Percentiles rank a stretch among this genome's conserved stretches.
Evolutionary conservation across 441 rosid genomes (phyloP).

Genomic region (Mallotus repandus): DNA sequence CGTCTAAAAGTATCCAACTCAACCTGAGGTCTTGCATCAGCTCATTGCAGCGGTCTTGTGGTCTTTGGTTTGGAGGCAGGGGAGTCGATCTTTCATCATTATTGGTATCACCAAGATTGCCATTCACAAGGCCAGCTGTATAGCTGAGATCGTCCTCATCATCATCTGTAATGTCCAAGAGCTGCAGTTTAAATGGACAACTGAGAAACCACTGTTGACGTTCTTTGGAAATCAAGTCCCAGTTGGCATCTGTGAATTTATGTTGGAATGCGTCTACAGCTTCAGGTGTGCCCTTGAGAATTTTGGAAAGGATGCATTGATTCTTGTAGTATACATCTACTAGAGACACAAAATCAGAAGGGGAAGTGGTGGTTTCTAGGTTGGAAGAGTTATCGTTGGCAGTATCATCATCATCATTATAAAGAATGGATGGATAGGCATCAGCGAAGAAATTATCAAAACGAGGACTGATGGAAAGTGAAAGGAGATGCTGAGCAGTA

Average conservation of each 20-base stretch:
- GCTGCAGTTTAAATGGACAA: constrained; percentile 25
- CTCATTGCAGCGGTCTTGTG: constrained; percentile 12
- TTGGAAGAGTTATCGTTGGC: neutral
- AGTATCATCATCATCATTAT: constrained; percentile 2
- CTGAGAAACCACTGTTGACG: constrained; percentile 22
- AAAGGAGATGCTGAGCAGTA: constrained; percentile 18
- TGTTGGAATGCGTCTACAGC: neutral
- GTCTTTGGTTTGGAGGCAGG: too few species aligned
- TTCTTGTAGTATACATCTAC: constrained; percentile 32
- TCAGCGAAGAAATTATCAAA: constrained; percentile 34
- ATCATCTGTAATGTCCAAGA: constrained; percentile 1
- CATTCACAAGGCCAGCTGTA: neutral
- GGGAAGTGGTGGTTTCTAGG: constrained; percentile 5
- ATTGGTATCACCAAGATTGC: neutral
- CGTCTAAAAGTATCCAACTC: constrained; percentile 41
- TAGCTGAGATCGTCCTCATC: neutral
- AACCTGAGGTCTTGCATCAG: constrained; percentile 26
- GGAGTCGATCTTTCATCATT: neutral
- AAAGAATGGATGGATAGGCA: constrained; percentile 27
- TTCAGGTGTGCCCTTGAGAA: constrained; percentile 23
- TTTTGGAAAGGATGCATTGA: constrained; percentile 30
- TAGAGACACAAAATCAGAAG: constrained; percentile 31
- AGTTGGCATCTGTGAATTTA: neutral
- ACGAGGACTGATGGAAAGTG: neutral
- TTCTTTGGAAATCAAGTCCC: neutral